A percentile compares a stretch with the other conserved stretches of the same genome.
Conservation (phyloP, 2,329 filamentous ascomycete genomes). For the Venturia pyrina region DNA sequence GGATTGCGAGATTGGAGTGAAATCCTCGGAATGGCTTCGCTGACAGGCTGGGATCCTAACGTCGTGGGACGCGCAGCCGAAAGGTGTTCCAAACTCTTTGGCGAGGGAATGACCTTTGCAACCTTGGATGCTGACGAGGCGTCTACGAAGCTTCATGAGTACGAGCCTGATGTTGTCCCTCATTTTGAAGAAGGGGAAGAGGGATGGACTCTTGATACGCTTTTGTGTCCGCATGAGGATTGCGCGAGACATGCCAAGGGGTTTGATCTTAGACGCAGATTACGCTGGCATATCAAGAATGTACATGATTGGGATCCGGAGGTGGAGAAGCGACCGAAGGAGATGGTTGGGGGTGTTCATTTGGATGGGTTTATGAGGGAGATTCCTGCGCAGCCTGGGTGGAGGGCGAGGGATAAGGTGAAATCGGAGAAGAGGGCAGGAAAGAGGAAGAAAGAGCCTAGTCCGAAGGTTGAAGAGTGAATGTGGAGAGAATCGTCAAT, state of each 20-base stretch:
- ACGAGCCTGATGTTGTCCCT: neutral
- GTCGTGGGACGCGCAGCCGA: slow-evolving; percentile 60
- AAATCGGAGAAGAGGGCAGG: slow-evolving; percentile 4
- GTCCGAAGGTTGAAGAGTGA: neutral
- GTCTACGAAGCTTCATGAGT: neutral
- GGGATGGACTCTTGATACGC: slow-evolving; percentile 17
- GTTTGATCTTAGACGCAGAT: slow-evolving; percentile 21
- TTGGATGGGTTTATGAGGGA: slow-evolving; percentile 57
- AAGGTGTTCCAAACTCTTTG: slow-evolving; percentile 68
- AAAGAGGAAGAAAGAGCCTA: neutral
- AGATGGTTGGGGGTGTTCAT: slow-evolving; percentile 54
- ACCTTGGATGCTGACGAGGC: slow-evolving; percentile 13
- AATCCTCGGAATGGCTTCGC: slow-evolving; percentile 65
- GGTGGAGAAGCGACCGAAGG: slow-evolving; percentile 31
- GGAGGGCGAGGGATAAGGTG: slow-evolving; percentile 5
- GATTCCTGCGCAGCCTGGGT: slow-evolving; percentile 27
- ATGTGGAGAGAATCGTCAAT: too few species aligned
- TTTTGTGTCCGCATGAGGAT: slow-evolving; percentile 24
- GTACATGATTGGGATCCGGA: slow-evolving; percentile 38
- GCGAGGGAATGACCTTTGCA: slow-evolving; percentile 58
- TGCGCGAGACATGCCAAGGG: slow-evolving; percentile 20
- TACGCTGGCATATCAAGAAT: slow-evolving; percentile 35
- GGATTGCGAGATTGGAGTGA: slow-evolving; percentile 72
- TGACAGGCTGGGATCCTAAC: slow-evolving; percentile 57
- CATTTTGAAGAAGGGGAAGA: neutral